These are phyloP conservation scores for Colletotrichum liaoningense DNA, from an alignment of 2,329 filamentous ascomycete species.

Conservation along the genomic window DNA sequence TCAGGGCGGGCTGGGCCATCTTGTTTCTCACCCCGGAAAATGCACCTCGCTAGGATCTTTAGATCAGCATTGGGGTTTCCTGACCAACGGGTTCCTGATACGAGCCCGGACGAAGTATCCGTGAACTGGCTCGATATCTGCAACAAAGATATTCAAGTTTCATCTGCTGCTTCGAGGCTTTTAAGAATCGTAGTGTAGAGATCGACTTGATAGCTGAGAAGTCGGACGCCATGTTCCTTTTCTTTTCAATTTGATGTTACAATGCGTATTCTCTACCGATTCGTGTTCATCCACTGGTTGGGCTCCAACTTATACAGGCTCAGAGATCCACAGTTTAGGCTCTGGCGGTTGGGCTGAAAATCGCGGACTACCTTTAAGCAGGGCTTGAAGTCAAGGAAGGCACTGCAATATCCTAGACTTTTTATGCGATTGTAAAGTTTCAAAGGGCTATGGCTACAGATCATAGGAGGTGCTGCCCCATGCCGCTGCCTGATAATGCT, in stretches of 20 bases:
- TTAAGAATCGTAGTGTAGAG: background rate
- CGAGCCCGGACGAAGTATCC: background rate
- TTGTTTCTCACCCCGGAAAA: slow-evolving; percentile 8
- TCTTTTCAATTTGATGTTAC: background rate
- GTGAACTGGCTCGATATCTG: background rate
- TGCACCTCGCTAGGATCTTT: background rate
- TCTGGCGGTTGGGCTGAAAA: background rate
- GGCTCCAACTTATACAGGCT: background rate
- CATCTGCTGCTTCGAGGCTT: background rate
- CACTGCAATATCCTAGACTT: background rate
- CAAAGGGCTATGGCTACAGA: background rate
- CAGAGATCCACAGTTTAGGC: background rate
- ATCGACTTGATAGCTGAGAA: background rate
- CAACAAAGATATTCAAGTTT: background rate
- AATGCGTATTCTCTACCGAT: background rate
- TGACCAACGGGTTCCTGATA: background rate
- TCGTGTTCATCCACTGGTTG: background rate
- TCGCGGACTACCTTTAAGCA: background rate
- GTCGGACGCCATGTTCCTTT: background rate
- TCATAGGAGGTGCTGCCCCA: background rate
- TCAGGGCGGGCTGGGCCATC: background rate
- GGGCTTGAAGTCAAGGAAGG: background rate
- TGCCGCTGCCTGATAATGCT: background rate
- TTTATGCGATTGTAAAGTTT: background rate
- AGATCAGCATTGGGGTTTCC: background rate